Base-by-base conservation (phyloP, 1,284 basidiomycete species). In the Stereum hirsutum region DNA sequence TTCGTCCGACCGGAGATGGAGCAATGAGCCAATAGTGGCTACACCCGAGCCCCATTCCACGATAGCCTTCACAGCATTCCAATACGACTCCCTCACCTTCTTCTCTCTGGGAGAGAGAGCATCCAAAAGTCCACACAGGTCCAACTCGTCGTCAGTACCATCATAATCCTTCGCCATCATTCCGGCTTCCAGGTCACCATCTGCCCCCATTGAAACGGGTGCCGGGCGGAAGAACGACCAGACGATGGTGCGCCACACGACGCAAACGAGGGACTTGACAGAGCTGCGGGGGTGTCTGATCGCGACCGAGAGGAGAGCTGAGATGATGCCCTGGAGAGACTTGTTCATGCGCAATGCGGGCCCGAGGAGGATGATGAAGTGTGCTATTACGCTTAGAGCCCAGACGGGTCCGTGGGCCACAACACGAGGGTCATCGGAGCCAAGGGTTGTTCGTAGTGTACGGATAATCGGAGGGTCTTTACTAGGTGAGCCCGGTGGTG, bases 321-420 rank as follows among this genome's bases (percentile, higher is more conserved):
- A 63, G 14, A 86, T 53, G 6, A 63, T 60, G 4, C 72, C 66
- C 20, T 64, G 65, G n/a, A 78, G 56, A 30, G 66, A 65, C 10
- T 53, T 44, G 36, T 76, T 66, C 15, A 64, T 63, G 50, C 65
- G 74, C 10, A 81, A 58, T 0, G 62, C 62, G 2, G 78, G 68
- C 2, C 80, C 75, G 3, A 83, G 66, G 14, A 88, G 63, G 25
- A 81, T 72, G 34, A 82, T 64, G 39, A 86, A 62, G 49, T 69
- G 69, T 0, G 78, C 74, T 0, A 86, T 60, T 20, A 84, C 78
- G 47, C 70, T 73, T 36, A 82, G 63, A 4, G 71, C 79, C 84
- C 84, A 88, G 1, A 81, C 77, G 10, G 84, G 84, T 0, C 83
- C 81, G 53, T 83, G 78, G 1, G 81, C 80, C 12, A 72, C 69